Base-by-base conservation (phyloP, 2,329 filamentous ascomycete species). In the Penicillium sp. region DNA sequence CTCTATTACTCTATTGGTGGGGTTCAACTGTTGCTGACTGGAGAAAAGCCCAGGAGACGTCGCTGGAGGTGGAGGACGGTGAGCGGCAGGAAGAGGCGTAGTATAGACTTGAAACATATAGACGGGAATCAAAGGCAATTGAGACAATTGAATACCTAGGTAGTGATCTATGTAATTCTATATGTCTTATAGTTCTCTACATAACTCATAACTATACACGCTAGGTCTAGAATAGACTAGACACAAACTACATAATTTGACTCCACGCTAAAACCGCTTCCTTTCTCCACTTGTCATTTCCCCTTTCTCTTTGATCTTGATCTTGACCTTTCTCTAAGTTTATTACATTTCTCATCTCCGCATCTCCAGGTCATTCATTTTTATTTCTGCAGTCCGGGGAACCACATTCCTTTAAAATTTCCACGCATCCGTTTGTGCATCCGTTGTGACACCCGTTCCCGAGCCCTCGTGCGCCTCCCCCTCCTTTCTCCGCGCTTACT, bases 21-120 rank as follows among this genome's bases (percentile, higher is more conserved):
- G 8, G 4, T 22, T 3, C 20, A 24, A 24, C 10, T 8, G 3
- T 37, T n/a, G 10, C 35, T 37, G 31, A 34, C 31, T 34, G 7
- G n/a, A 4, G 6, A 37, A 44, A 56, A 82, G 82, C 79, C 14
- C 83, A 86, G 64, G 83, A 86, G 67, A 80, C 77, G 9, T 73
- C 80, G 5, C 55, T 72, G 10, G 9, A 13, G 20, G 55, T 72
- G 10, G 9, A 13, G 20, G 62, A 66, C 1, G 64, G 70, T 46
- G 69, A 69, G 44, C 50, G 56, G 37, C 63, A 64, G 26, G 57
- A 59, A 16, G 66, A 68, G 38, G 56, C 54, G 34, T 20, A 34
- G 16, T 34, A 23, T 20, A 23, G 11, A 37, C 5, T 8, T 37
- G n/a, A 8, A n/a, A 18, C 8, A 10, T 20, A 20, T 20, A 20